Percentiles rank a stretch among this genome's conserved stretches.
These are phyloP conservation scores for Backusella mclennaniae DNA, from an alignment of 192 early-diverging fungal genomes.

Conservation along the genomic window DNA sequence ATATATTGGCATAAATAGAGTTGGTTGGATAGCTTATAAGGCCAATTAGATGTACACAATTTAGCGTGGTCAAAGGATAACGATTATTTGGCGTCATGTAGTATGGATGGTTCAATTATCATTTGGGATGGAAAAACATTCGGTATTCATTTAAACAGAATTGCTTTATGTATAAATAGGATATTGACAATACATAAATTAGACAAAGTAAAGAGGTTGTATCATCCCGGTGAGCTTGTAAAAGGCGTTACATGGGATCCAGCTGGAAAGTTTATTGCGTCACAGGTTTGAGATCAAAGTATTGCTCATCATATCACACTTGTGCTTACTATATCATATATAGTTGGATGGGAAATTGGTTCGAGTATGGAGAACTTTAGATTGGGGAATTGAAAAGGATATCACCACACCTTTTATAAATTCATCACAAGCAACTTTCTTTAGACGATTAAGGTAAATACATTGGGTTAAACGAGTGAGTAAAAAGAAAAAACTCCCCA, in stretches of 20 bases:
- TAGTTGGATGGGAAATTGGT: conserved; percentile 89
- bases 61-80: conserved; percentile 91
- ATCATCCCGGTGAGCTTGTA: conserved; percentile 83
- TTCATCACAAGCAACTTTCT: conserved; percentile 87
- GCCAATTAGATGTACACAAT: conserved; percentile 74
- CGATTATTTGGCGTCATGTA: conserved; percentile 85
- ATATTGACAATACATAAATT: background rate
- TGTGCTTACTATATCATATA: background rate
- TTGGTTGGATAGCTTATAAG: conserved; percentile 45
- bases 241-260: conserved; percentile 98
- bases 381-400: conserved; percentile 80
- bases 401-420: conserved; percentile 72
- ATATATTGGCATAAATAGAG: conserved; percentile 71
- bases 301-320: too few species aligned
- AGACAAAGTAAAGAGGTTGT: conserved; percentile 61
- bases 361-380: conserved; percentile 82
- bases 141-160: conserved; percentile 38
- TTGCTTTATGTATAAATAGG: background rate
- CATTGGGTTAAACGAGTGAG: too few species aligned
- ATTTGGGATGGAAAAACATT: conserved; percentile 89
- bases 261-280: conserved; percentile 87
- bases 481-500: too few species aligned
- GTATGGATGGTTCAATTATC: conserved; percentile 76
- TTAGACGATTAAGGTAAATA: conserved; percentile 74
- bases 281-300: conserved; percentile 54